Evolutionary conservation across 1,284 basidiomycete genomes (phyloP), one percentile per base, ranked within the genome.

Genomic region (Leccinum griseonigrum): DNA sequence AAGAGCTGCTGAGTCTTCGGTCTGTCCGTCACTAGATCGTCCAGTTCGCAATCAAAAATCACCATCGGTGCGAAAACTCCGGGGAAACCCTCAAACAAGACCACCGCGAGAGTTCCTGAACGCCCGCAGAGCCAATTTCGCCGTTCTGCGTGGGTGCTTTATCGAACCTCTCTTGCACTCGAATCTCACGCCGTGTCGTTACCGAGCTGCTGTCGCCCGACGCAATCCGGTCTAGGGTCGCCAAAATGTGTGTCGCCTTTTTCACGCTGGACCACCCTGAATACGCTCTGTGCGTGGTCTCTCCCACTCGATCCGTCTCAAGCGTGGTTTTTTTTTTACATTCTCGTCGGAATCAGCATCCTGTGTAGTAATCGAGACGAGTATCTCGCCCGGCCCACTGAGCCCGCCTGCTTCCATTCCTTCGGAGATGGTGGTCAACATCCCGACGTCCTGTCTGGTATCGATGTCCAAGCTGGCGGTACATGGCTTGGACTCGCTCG

Each of bases 301-400:
- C 40, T 51, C 36, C 61, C 52, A 55, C 55, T 48, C 36, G 59
- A 63, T 56, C 16, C 29, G 6, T 31, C 3, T 3, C 34, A 38
- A 43, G 55, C 57, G 51, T 55, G 54, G 34, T 28, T 16, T 51
- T 28, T 53, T 66, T 16, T 51, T 28, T 53, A 64, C 43, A 63
- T 22, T 16, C 22, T 13, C 18, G 9, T 22, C 22, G 22, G 22
- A 0, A 46, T 38, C 26, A 93, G 91, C 48, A 86, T 92, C 60
- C 74, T 93, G 50, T 87, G 85, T 68, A 84, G 80, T 60, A 93
- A 92, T 73, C 84, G 91, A 58, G 91, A 93, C 74, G 91, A 93
- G 69, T 83, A 75, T 70, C 77, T 93, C 59, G 73, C 79, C 60
- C 81, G 91, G 60, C 89, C 90, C 11, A 90, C 91, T 3, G 69